These are phyloP conservation scores for Sporothrix protearum DNA, from an alignment of 2,329 filamentous ascomycete species.

Conservation along the genomic window DNA sequence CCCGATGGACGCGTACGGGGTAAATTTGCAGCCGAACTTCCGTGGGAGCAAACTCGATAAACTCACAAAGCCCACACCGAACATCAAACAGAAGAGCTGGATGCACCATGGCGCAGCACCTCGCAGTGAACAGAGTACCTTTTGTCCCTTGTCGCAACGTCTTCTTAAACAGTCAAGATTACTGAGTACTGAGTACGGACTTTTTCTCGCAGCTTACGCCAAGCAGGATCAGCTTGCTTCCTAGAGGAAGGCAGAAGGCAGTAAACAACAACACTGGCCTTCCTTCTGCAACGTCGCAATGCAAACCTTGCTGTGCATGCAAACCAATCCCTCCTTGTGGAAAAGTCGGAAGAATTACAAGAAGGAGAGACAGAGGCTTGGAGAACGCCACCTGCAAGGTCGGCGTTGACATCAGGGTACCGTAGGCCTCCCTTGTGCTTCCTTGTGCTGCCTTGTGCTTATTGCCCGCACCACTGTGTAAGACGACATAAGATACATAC, in stretches of 20 bases:
- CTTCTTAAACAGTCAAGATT: too few species aligned
- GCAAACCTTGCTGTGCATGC: neutral
- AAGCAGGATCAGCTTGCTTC: neutral
- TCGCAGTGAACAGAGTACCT: neutral
- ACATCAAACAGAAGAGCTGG: neutral
- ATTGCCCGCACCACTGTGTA: neutral
- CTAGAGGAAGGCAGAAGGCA: neutral
- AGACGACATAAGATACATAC: too few species aligned
- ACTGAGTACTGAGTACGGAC: too few species aligned
- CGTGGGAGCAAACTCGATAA: neutral
- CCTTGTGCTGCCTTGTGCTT: neutral
- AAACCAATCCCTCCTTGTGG: neutral
- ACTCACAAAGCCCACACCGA: neutral
- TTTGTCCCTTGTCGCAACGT: neutral
- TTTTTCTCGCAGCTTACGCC: too few species aligned
- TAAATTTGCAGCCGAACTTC: neutral
- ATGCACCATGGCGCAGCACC: neutral
- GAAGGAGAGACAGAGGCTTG: neutral
- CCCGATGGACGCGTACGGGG: neutral
- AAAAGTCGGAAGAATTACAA: neutral
- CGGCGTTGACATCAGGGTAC: neutral
- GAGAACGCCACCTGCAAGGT: neutral
- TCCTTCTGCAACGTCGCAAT: conserved; percentile 1
- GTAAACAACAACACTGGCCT: neutral
- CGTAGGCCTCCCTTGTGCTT: neutral